Base-by-base conservation (phyloP, 352 stramenopile species). In the Pythium periplocum region DNA sequence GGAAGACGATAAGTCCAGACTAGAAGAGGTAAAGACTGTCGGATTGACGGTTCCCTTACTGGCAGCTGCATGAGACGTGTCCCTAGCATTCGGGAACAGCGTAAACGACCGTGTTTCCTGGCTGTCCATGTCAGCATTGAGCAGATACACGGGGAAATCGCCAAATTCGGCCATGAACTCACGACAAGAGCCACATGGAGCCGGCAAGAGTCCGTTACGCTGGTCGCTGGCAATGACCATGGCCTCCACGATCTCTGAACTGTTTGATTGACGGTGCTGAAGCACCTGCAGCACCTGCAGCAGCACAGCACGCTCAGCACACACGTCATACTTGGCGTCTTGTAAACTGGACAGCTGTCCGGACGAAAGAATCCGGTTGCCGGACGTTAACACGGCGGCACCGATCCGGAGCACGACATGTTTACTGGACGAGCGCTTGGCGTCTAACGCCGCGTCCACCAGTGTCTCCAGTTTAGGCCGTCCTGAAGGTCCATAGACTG, bases 121-220 rank as follows among this genome's bases (percentile, higher is more conserved):
- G 4, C 56, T 75, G 10, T 80, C 62, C 3, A 71, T 64, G 12
- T 69, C 47, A 5, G 55, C 66, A 42, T 86, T 87, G 12, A 88
- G 62, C 9, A 93, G 55, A 51, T 84, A 87, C 9, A 93, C 55
- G 8, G 78, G 75, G 36, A 90, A 93, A 37, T 91, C 77, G n/a
- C 80, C 83, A 49, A 71, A 81, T 3, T 77, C 66, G 8, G 76
- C 78, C 48, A 90, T 57, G 17, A 89, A 74, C 53, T 93, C 74
- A 9, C 83, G 80, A 63, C 80, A 93, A 35, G 31, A 50, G 26
- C 82, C 82, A 31, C 79, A 93, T 12, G 79, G 80, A 4, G 73
- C 79, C 12, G 77, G 78, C 10, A 88, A 52, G n/a, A 75, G 44
- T 0, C 57, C 40, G 7, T 68, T 55, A 2, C 63, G 50, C 32